Base-by-base conservation (phyloP, 2,329 filamentous ascomycete genomes). In the Sporothrix brasiliensis region DNA sequence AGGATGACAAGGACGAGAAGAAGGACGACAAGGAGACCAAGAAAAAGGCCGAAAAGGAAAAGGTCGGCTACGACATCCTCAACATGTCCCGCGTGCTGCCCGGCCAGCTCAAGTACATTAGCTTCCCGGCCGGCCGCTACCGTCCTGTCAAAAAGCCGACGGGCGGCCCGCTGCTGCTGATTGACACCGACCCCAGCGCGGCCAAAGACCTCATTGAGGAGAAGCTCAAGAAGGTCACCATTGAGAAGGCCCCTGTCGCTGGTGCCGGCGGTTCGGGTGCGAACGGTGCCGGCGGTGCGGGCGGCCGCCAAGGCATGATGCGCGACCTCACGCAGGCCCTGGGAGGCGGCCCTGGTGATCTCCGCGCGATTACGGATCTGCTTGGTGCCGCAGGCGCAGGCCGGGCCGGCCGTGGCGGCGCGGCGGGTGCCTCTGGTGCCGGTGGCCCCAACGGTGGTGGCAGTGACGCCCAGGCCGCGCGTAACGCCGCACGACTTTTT, bases 51-150 rank as follows among this genome's bases (percentile, higher is more conserved):
- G 93, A 97, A 81, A 96, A 95, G 84, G 95, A 99, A 83, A 98
- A 97, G 87, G 87, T 97, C 71, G 95, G 95, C 75, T 97, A 95
- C 79, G 93, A 97, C 74, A 87, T 99, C 73, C 92, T 95, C 78
- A 99, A 99, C 84, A 96, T 99, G 93, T 96, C 92, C 69, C 88
- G 95, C 76, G 93, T 99, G 49, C 87, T 99, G 63, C 95, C 94
- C 0, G 88, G 89, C 61, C 95, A 99, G 83, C 87, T 98, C 77
- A 97, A 97, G 84, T 97, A 94, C 80, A 92, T 99, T 77, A 97
- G 89, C 80, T 97, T 99, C 85, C 89, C 92, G 65, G 88, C 92
- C 73, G 92, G 92, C 60, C 90, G 96, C 75, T 99, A 97, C 81
- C 92, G 92, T 85, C 94, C 95, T 49, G 94, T 98, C 72, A 89